Percentiles rank a stretch among this genome's conserved stretches.
These are phyloP conservation scores for Puccinia polysora DNA, from an alignment of 1,284 basidiomycete genomes.

Conservation along the genomic window DNA sequence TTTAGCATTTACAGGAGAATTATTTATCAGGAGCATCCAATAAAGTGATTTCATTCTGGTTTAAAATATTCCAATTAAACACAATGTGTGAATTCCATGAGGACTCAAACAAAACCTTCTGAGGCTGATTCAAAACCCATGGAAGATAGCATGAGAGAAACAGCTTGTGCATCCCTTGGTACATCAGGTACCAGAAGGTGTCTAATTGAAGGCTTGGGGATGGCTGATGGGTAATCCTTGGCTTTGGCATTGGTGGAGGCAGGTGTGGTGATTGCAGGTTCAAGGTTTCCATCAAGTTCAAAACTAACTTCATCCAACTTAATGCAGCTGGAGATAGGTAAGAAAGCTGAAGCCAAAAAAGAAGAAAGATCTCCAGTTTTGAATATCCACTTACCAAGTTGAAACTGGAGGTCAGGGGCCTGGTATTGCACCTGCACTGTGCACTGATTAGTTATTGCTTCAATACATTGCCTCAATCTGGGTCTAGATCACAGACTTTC, in stretches of 20 bases:
- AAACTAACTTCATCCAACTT: no score
- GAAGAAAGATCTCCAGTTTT: no score
- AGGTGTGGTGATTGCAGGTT: not conserved
- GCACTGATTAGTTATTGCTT: no score
- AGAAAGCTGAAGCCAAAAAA: no score
- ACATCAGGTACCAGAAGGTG: constrained; percentile 45
- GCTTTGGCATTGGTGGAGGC: constrained; percentile 7
- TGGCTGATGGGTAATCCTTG: not conserved
- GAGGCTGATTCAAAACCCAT: constrained; percentile 93
- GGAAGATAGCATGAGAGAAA: constrained; percentile 84
- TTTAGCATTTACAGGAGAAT: constrained; percentile 74
- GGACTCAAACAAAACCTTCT: constrained; percentile 85
- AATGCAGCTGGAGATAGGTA: no score
- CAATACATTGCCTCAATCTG: no score
- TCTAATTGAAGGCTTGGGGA: not conserved
- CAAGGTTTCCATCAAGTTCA: no score
- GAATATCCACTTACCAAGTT: no score
- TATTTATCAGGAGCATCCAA: no score
- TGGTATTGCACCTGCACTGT: no score
- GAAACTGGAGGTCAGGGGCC: no score
- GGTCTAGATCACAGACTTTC: no score
- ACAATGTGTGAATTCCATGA: constrained; percentile 91
- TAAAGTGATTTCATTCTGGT: constrained; percentile 12
- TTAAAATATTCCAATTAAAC: constrained; percentile 44
- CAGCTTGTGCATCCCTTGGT: constrained; percentile 82